Evolutionary conservation across 179 eudicot genomes (phyloP).

Genomic region (Beta lomatogona): DNA sequence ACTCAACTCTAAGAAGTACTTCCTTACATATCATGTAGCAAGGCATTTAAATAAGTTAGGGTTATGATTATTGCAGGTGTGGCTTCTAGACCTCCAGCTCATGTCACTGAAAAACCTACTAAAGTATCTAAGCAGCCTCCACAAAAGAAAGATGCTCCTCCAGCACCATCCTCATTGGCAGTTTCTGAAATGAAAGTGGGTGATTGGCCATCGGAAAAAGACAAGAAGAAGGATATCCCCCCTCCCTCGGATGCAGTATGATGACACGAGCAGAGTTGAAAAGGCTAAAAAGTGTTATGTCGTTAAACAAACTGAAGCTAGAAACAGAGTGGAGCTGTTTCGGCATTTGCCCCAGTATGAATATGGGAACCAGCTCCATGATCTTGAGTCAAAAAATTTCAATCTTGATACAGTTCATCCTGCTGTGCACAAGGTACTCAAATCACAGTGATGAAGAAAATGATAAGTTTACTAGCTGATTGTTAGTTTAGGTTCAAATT

Average conservation of each 20-base stretch:
- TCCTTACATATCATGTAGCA: too few relatives aligned
- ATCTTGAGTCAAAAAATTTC: conserved; percentile 61
- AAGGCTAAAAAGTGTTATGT: conserved; percentile 88
- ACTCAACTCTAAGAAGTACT: too few relatives aligned
- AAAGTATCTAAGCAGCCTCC: conserved; percentile 44
- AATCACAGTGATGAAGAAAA: too few relatives aligned
- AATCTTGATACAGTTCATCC: conserved; percentile 72
- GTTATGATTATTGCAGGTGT: too few relatives aligned
- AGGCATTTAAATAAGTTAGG: too few relatives aligned
- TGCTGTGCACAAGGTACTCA: conserved; percentile 69
- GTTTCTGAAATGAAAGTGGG: conserved; percentile 62
- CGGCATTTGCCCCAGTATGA: conserved; percentile 49
- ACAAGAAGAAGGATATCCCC: conserved; percentile 85
- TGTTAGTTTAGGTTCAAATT: too few relatives aligned
- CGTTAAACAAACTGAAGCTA: conserved; percentile 80
- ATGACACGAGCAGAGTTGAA: conserved; percentile 78
- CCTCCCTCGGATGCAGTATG: conserved; percentile 97
- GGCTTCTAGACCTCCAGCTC: too few relatives aligned
- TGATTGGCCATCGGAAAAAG: conserved; percentile 72
- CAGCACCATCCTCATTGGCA: conserved; percentile 37
- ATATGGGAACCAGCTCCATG: conserved; percentile 68
- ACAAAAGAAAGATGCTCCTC: conserved; percentile 54
- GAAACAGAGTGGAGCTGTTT: conserved; percentile 86
- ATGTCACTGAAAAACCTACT: too few relatives aligned
- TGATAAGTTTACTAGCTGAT: too few relatives aligned